Evolutionary conservation across 768 basidiomycete species (phyloP), one percentile per base, ranked within the genome.

Genomic region (Leccinum rimulosum): DNA sequence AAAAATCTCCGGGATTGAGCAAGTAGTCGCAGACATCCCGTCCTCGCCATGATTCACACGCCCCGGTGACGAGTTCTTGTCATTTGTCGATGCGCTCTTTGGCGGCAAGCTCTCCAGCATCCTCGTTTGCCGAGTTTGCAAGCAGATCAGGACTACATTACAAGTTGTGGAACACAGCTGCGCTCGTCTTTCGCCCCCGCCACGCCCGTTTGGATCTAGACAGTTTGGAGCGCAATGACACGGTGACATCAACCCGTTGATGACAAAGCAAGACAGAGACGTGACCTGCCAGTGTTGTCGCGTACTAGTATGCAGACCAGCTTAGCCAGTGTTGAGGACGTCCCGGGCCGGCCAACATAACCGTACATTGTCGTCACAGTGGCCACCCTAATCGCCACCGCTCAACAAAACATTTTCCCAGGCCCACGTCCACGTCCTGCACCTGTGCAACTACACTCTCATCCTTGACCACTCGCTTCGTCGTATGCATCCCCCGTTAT

Each of bases 41-140:
- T 19, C 10, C 40, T 15, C 59, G 50, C 30, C 38, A 15, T n/a
- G 25, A 25, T 25, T 25, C 30, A 40, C 25, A 10, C 11, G 14
- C 31, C 54, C 38, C 5, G 78, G 80, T 40, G 80, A 83, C 36
- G 81, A 84, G 43, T 76, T 89, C 31, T 69, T 82, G 5, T 86
- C 94, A 0, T 89, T 96, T 62, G 83, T 90, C 7, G 94, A 97
- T 73, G 90, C 91, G 78, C 79, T 97, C 57, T 98, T 97, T 67
- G 91, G 91, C 33, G 95, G 95, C 6, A 84, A 85, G 66, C 80
- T 98, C 52, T 87, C 93, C 7, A 92, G 89, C 75, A 88, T 96
- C 69, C 88, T 98, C 51, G 89, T 98, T 3, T 98, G 95, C 71
- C 93, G 94, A 64, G 84, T 85, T 58, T 98, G 95, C 84, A 95